phyloP scores from a whole-genome alignment of 805 yeast genomes.

The Starmerella bombicola region DNA sequence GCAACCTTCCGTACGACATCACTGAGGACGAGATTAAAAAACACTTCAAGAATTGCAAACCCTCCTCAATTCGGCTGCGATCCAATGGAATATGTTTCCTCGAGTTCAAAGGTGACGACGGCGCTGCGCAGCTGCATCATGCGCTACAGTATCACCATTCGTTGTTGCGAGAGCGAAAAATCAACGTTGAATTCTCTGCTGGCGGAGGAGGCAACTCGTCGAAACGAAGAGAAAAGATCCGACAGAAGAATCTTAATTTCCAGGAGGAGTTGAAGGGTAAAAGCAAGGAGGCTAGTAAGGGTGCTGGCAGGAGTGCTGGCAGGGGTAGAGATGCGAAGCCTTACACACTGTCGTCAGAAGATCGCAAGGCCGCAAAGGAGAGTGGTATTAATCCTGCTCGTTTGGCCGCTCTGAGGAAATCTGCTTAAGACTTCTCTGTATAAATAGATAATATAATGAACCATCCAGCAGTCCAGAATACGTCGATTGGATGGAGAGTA shows the following conservation, averaged over 20 bases:
- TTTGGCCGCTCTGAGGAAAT: slow-evolving; percentile 15
- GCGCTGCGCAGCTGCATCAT: slow-evolving; percentile 66
- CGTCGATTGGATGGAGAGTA: no score
- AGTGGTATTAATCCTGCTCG: slow-evolving; percentile 17
- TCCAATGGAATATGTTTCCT: slow-evolving; percentile 68
- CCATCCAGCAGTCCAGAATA: no score
- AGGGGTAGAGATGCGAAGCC: not conserved
- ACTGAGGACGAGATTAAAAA: slow-evolving; percentile 47
- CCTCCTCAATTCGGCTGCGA: slow-evolving; percentile 67
- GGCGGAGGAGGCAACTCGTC: slow-evolving; percentile 95
- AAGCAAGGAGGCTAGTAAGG: slow-evolving; percentile 14
- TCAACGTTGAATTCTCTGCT: slow-evolving; percentile 91
- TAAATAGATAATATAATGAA: no score
- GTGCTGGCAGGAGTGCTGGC: not conserved
- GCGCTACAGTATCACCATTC: slow-evolving; percentile 81
- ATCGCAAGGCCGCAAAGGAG: slow-evolving; percentile 5
- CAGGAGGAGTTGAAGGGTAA: slow-evolving; percentile 48
- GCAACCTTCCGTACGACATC: slow-evolving; percentile 70
- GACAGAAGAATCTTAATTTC: slow-evolving; percentile 64
- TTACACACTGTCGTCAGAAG: slow-evolving; percentile 6
- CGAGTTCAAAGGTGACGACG: slow-evolving; percentile 62
- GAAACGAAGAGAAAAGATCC: slow-evolving; percentile 46
- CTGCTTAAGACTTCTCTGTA: no score
- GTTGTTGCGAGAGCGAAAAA: slow-evolving; percentile 52
- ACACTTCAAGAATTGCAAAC: slow-evolving; percentile 60